These are phyloP conservation scores for Clavispora santaluciae DNA, from an alignment of 805 yeast species.

Conservation along the genomic window DNA sequence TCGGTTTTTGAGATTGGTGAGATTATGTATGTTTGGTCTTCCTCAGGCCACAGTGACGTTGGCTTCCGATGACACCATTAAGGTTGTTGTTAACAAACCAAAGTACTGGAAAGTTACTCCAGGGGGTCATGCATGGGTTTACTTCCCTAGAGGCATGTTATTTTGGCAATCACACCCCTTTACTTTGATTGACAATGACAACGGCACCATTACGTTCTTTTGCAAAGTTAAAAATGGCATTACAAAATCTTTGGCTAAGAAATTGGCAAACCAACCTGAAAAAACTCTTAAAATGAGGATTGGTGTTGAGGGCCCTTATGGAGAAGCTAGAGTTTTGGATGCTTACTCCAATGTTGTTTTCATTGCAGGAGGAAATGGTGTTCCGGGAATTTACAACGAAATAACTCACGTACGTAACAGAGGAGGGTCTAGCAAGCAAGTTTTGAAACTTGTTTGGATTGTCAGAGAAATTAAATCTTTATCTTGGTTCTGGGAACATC, in stretches of 20 bases:
- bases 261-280: conserved; percentile 24
- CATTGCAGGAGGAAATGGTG: conserved; percentile 72
- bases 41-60: conserved; percentile 30
- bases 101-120: conserved; percentile 45
- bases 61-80: conserved; percentile 41
- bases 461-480: conserved; percentile 19
- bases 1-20: conserved; percentile 29
- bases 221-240: conserved; percentile 36
- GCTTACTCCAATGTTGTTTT: conserved; percentile 52
- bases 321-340: conserved; percentile 44
- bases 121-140: conserved; percentile 54
- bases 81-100: conserved; percentile 45
- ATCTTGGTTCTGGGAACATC: conserved; percentile 22
- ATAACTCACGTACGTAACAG: conserved; percentile 24
- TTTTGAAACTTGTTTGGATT: conserved; percentile 24
- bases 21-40: conserved; percentile 31
- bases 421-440: conserved; percentile 11
- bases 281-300: conserved; percentile 25
- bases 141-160: conserved; percentile 45
- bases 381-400: conserved; percentile 51
- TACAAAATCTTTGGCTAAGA: conserved; percentile 27
- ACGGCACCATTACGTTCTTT: conserved; percentile 23
- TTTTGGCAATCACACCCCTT: conserved; percentile 67
- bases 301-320: conserved; percentile 67
- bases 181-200: conserved; percentile 33